phyloP scores from a whole-genome alignment of 2,329 filamentous ascomycete species.

The Pseudopyricularia cyperi region DNA sequence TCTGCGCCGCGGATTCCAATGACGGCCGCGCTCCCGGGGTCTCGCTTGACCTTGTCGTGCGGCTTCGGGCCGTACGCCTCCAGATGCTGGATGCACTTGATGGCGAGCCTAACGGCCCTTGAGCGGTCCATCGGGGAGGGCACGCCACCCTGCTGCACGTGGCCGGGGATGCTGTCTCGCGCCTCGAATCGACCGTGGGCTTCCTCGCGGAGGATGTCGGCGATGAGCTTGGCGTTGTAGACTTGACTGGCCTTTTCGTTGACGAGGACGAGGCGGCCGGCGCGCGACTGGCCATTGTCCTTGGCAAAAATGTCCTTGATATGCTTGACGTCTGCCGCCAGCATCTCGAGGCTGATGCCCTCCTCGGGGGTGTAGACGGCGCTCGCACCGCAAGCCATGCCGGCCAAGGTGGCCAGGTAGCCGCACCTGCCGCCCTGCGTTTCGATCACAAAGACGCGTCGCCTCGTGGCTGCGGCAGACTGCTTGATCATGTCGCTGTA shows the following conservation, averaged over 20 bases:
- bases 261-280: slow-evolving; percentile 88
- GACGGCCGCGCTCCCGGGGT: slow-evolving; percentile 62
- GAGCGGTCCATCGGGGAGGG: slow-evolving; percentile 95
- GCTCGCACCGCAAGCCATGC: slow-evolving; percentile 79
- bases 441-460: slow-evolving; percentile 94
- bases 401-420: slow-evolving; percentile 83
- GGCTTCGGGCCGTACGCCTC: slow-evolving; percentile 60
- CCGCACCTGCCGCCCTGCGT: slow-evolving; percentile 92
- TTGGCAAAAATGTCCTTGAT: slow-evolving; percentile 73
- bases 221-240: slow-evolving; percentile 86
- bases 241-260: slow-evolving; percentile 89
- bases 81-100: slow-evolving; percentile 87
- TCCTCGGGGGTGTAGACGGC: slow-evolving; percentile 97
- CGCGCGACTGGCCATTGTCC: slow-evolving; percentile 78
- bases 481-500: slow-evolving; percentile 98
- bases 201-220: slow-evolving; percentile 90
- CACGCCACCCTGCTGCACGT: slow-evolving; percentile 87
- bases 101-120: slow-evolving; percentile 78
- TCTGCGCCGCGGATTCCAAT: slow-evolving; percentile 88
- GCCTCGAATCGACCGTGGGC: slow-evolving; percentile 86
- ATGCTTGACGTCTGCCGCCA: slow-evolving; percentile 79
- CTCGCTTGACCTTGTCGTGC: slow-evolving; percentile 54
- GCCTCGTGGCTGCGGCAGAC: slow-evolving; percentile 83
- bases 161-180: slow-evolving; percentile 79
- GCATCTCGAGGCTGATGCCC: slow-evolving; percentile 86